Evolutionary conservation across 1,139 yeast species (phyloP), one percentile per base, ranked within the genome.

Genomic region (Debaryomycetaceae sp.): DNA sequence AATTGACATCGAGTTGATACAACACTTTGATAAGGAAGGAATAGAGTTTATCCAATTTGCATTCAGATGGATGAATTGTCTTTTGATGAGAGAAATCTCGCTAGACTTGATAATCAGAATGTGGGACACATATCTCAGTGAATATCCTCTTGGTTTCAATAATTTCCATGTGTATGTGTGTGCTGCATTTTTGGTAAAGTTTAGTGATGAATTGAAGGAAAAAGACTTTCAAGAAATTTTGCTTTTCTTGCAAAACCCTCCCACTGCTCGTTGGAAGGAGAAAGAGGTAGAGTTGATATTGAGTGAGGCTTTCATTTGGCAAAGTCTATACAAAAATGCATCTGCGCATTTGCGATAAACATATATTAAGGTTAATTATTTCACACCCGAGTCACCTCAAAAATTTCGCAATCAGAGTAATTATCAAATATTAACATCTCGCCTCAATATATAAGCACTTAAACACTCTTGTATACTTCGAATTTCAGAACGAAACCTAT

Each of bases 41-140:
- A 81, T 93, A 17, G 97, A 93, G 62, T 93, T 93, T 59, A 82
- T 95, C 53, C 99, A 95, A 62, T 93, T 93, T 66, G 81, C 97
- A 27, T 95, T 93, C 68, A 76, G 99, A 53, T 93, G 99, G 99
- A 95, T 95, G 98, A 93, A 95, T 66, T 93, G 99, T 67, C 70
- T 93, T 56, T 71, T 93, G 44, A 93, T 93, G 99, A 78, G 99
- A 53, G 99, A 93, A 59, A 75, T 93, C 38, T 81, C 85, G 39
- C 82, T 93, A 56, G 72, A 75, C 36, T 77, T 89, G 48, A 87
- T 93, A 6, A 82, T 90, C 27, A 75, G 99, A 44, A 93, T 93
- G 96, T 93, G 99, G 99, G 99, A 93, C 60, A 91, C 99, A 0
- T 93, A 93, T 62, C 68, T 93, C 44, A 83, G 96, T 42, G 97